Percentiles rank a stretch among this genome's conserved stretches.
phyloP scores from a whole-genome alignment of 2,329 filamentous ascomycete species.

The Penicillium vulpinum region DNA sequence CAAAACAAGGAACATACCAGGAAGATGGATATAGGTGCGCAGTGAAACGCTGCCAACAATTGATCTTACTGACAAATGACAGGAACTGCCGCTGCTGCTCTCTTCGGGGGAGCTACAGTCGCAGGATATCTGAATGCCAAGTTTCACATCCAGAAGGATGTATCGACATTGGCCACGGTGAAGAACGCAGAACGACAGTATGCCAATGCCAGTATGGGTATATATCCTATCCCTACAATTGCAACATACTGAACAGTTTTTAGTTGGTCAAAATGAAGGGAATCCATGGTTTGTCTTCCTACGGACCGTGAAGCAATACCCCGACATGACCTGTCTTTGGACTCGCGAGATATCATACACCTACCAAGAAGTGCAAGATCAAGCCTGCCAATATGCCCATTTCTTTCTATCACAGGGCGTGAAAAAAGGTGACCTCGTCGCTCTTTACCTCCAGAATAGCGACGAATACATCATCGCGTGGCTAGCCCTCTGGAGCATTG shows the following conservation, averaged over 20 bases:
- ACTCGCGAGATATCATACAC: conserved; percentile 62
- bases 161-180: conserved; percentile 49
- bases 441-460: conserved; percentile 67
- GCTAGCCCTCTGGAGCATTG: conserved; percentile 65
- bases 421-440: conserved; percentile 61
- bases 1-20: neutral
- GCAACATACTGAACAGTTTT: neutral
- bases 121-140: conserved; percentile 59
- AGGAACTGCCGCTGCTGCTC: conserved; percentile 29
- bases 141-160: conserved; percentile 65
- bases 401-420: conserved; percentile 63
- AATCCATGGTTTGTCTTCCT: conserved; percentile 69
- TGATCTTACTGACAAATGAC: neutral
- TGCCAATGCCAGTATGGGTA: conserved; percentile 49
- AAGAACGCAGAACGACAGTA: conserved; percentile 49
- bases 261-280: conserved; percentile 53
- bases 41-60: neutral
- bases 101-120: conserved; percentile 29
- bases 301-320: conserved; percentile 53
- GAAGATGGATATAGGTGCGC: conserved; percentile 16
- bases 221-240: neutral
- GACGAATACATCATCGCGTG: conserved; percentile 67
- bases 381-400: conserved; percentile 61
- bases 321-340: conserved; percentile 64
- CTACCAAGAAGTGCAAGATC: conserved; percentile 57